Conservation (phyloP, 495 filamentous ascomycete genomes). For the Rusavskia elegans region DNA sequence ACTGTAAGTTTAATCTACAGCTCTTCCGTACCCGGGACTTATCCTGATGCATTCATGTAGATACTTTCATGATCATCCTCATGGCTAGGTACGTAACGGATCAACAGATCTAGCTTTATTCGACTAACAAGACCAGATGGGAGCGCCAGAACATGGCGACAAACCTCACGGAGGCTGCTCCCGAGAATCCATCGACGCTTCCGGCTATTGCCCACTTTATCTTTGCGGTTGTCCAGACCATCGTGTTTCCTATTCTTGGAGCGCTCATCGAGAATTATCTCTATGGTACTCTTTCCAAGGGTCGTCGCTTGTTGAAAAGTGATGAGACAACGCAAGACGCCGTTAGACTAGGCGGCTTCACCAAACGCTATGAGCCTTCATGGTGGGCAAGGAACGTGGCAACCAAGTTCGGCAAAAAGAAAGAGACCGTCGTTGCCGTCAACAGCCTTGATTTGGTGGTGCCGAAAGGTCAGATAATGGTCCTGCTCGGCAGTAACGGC, state of each 20-base stretch:
- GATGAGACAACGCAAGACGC: constrained; percentile 22
- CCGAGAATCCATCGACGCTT: constrained; percentile 42
- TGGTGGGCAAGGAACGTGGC: constrained; percentile 34
- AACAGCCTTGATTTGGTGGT: constrained; percentile 48
- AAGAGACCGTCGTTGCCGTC: constrained; percentile 56
- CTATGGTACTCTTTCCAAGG: constrained; percentile 55
- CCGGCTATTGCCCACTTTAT: constrained; percentile 53
- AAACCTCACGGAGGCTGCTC: constrained; percentile 39
- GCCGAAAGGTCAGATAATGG: constrained; percentile 60
- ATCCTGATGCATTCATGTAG: constrained; percentile 11
- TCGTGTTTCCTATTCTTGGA: constrained; percentile 55
- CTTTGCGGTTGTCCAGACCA: constrained; percentile 54
- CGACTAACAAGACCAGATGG: constrained; percentile 17
- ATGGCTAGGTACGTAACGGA: constrained; percentile 32
- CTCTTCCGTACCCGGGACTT: no score
- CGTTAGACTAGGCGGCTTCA: constrained; percentile 50
- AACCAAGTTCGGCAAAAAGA: constrained; percentile 34
- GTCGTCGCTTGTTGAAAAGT: constrained; percentile 33
- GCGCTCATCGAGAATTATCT: constrained; percentile 55
- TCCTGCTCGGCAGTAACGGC: constrained; percentile 73
- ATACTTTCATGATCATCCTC: constrained; percentile 51
- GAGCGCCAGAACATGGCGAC: constrained; percentile 38
- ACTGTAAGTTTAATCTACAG: constrained; percentile 10
- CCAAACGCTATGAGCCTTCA: constrained; percentile 56
- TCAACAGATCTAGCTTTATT: background rate